Evolutionary conservation across 768 basidiomycete species (phyloP).

Genomic region (Podaxis carcinomalis): DNA sequence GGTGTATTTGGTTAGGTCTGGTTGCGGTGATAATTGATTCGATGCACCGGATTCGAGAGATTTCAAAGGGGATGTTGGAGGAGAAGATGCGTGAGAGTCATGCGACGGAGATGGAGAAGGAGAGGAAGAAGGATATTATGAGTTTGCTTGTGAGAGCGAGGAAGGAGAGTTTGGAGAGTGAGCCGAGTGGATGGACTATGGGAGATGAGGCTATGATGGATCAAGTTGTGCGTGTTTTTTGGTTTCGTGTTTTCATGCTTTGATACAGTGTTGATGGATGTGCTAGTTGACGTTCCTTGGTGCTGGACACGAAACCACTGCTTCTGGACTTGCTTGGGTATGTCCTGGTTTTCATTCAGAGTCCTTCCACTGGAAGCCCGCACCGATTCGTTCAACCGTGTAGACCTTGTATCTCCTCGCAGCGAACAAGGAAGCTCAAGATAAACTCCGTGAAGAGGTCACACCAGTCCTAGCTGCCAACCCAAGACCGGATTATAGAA

Average conservation of each 20-base stretch:
- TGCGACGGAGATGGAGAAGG: constrained; percentile 28
- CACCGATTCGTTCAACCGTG: too few relatives aligned
- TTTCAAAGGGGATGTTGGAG: constrained; percentile 35
- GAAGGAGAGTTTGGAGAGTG: constrained; percentile 30
- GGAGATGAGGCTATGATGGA: constrained; percentile 46
- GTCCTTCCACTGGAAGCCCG: too few relatives aligned
- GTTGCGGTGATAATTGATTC: constrained; percentile 25
- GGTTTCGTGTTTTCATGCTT: not conserved
- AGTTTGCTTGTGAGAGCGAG: constrained; percentile 42
- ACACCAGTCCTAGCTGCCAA: constrained; percentile 27
- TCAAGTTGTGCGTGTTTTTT: constrained; percentile 36
- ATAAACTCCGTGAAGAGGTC: constrained; percentile 42
- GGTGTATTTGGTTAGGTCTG: constrained; percentile 7
- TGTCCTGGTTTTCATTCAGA: not conserved
- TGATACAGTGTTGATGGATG: not conserved
- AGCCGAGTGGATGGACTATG: constrained; percentile 34
- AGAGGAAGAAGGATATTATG: constrained; percentile 49
- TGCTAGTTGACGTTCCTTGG: constrained; percentile 38
- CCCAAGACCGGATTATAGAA: constrained; percentile 34
- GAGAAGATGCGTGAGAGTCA: constrained; percentile 35
- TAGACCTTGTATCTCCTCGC: constrained; percentile 44
- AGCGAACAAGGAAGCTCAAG: constrained; percentile 37
- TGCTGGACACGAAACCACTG: constrained; percentile 36
- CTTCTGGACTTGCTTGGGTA: constrained; percentile 40
- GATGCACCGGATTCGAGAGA: constrained; percentile 37